phyloP scores from a whole-genome alignment of 306 rosid species.

The Vigna hirtella region DNA sequence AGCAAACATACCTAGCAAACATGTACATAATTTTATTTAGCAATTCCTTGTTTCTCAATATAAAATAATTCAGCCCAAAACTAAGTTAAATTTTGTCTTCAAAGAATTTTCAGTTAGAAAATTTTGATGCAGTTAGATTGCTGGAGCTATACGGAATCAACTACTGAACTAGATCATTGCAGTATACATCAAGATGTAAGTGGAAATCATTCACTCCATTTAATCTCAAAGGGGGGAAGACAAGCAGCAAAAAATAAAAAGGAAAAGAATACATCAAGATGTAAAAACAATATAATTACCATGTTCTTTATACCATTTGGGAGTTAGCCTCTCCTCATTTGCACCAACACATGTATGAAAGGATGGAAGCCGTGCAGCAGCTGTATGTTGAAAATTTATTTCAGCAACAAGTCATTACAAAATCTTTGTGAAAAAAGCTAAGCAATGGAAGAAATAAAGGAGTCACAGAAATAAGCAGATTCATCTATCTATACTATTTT shows the following conservation, averaged over 20 bases:
- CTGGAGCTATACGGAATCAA: slow-evolving; percentile 35
- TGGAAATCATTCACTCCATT: slow-evolving; percentile 26
- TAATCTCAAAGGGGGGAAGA: slow-evolving; percentile 9
- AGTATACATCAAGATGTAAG: neutral
- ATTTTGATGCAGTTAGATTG: slow-evolving; percentile 9
- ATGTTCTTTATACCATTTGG: slow-evolving; percentile 94
- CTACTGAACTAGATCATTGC: slow-evolving; percentile 10
- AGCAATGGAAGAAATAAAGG: slow-evolving; percentile 14
- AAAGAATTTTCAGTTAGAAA: neutral
- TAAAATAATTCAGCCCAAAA: slow-evolving; percentile 20
- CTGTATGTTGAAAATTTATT: slow-evolving; percentile 56
- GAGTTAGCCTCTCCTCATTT: slow-evolving; percentile 89
- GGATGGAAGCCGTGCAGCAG: slow-evolving; percentile 88
- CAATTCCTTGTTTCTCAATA: neutral
- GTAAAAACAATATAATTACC: slow-evolving; percentile 64
- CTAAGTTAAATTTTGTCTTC: neutral
- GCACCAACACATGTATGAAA: slow-evolving; percentile 98
- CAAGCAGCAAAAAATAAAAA: neutral
- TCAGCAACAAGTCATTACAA: slow-evolving; percentile 37
- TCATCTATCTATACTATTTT: slow-evolving; percentile 13
- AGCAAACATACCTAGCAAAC: neutral
- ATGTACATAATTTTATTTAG: neutral
- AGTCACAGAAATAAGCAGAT: neutral
- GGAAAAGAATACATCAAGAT: neutral
- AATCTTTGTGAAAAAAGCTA: slow-evolving; percentile 12